Base-by-base conservation (phyloP, 352 stramenopile species). In the Thraustochytrium striatum region DNA sequence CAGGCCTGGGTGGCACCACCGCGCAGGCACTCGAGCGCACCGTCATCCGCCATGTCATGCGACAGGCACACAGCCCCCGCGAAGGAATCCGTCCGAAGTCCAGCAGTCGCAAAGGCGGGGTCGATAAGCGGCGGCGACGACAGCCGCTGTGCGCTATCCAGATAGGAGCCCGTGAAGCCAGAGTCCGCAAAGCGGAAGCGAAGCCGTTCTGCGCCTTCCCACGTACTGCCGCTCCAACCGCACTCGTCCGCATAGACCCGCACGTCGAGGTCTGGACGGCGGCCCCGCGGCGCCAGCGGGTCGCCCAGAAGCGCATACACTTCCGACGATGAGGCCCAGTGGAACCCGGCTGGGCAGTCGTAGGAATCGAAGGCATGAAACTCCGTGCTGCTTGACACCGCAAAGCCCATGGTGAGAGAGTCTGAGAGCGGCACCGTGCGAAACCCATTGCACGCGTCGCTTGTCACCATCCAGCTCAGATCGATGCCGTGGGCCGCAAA, bases 181-280 rank as follows among this genome's bases (percentile, higher is more conserved):
- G 90, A 95, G 82, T 96, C 91, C 1, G 89, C 86, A 57, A 96
- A 93, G 36, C 90, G 87, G 82, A 96, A 94, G 58, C 91, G 87
- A 38, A 82, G 82, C 35, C 91, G 84, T 21, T n/a, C 57, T 36
- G 82, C 73, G 39, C 87, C 86, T 57, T 89, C 87, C 87, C 88
- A 96, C 16, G 81, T 69, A 69, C 89, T 94, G 16, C 85, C 90
- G 2, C 83, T 50, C 91, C 91, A 96, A 28, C 89, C 91, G 75
- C 91, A 96, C 72, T 94, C 84, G 33, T 86, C 83, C 61, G 87
- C 93, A 83, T 96, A 96, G 52, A 87, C 89, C 30, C 50, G 47
- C 3, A 35, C 25, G 44, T 85, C 72, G 9, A 16, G 16, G 5
- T 39, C 57, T 21, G 16, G 25, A 3, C 53, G 41, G 25, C 11